These are phyloP conservation scores for Apiotrichum siamense DNA, from an alignment of 1,284 basidiomycete genomes.

Conservation along the genomic window DNA sequence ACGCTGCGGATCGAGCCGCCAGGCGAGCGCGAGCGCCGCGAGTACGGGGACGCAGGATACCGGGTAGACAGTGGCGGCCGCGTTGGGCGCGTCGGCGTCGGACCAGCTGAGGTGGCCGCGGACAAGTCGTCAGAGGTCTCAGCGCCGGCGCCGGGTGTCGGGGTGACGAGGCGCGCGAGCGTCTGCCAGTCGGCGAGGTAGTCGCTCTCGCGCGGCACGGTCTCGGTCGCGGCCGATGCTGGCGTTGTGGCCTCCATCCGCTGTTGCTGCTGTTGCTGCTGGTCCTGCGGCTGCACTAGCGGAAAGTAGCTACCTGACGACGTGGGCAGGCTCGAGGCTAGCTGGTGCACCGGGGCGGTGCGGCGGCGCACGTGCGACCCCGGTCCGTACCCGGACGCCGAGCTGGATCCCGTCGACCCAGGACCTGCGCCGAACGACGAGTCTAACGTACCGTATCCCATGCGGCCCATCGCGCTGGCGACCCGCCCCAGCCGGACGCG, in stretches of 20 bases:
- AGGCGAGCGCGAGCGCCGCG: neutral
- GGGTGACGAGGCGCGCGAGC: slow-evolving; percentile 26
- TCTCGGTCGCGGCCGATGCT: too few relatives aligned
- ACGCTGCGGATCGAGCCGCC: neutral
- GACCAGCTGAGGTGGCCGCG: neutral
- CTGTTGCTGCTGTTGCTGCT: too few relatives aligned
- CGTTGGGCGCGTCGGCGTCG: neutral
- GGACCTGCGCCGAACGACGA: too few relatives aligned
- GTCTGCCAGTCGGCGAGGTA: slow-evolving; percentile 35
- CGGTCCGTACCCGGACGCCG: too few relatives aligned
- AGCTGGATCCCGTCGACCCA: too few relatives aligned
- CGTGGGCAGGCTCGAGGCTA: neutral
- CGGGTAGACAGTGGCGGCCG: neutral
- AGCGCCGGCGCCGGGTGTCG: slow-evolving; percentile 2
- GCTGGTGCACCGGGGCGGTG: neutral
- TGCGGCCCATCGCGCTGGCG: too few relatives aligned
- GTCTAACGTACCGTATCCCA: too few relatives aligned
- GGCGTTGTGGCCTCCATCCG: too few relatives aligned
- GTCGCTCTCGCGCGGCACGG: slow-evolving; percentile 12
- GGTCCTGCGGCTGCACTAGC: too few relatives aligned
- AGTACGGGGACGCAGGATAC: too few relatives aligned
- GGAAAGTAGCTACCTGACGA: neutral
- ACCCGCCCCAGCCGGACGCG: too few relatives aligned
- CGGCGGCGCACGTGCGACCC: neutral
- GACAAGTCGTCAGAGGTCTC: neutral